phyloP scores from a whole-genome alignment of 148 eudicot species.

The Rhododendron williamsianum region DNA sequence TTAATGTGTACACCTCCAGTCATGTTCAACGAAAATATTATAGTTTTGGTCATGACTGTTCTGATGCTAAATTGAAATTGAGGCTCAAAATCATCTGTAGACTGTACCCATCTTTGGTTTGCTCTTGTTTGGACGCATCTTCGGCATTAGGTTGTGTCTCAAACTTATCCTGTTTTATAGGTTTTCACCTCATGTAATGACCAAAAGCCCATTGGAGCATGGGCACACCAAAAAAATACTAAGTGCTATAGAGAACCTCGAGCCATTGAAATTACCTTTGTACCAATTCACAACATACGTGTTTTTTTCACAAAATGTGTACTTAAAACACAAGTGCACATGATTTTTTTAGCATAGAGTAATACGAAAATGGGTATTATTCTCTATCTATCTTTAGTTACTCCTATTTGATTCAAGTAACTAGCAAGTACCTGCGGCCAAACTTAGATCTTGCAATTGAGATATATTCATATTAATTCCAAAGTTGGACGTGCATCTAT shows the following conservation, averaged over 20 bases:
- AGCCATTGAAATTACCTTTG: background rate
- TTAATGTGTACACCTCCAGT: background rate
- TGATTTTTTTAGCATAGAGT: background rate
- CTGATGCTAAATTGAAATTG: background rate
- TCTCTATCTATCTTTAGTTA: background rate
- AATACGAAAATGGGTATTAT: background rate
- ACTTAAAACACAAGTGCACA: background rate
- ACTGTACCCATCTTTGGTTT: background rate
- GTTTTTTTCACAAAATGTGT: background rate
- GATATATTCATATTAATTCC: background rate
- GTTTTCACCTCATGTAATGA: background rate
- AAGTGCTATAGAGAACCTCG: background rate
- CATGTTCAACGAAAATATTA: background rate
- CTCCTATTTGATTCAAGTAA: background rate
- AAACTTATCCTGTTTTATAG: background rate
- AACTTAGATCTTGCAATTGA: background rate
- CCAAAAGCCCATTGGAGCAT: background rate
- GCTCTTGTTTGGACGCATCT: background rate
- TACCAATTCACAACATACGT: background rate
- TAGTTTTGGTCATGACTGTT: background rate
- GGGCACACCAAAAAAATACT: too few species aligned
- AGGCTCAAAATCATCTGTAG: background rate
- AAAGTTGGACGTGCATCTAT: background rate
- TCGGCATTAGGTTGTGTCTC: background rate
- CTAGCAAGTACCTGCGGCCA: background rate